Evolutionary conservation across 2,329 filamentous ascomycete genomes (phyloP), one percentile per base, ranked within the genome.

Genomic region (Fusarium lateritium): DNA sequence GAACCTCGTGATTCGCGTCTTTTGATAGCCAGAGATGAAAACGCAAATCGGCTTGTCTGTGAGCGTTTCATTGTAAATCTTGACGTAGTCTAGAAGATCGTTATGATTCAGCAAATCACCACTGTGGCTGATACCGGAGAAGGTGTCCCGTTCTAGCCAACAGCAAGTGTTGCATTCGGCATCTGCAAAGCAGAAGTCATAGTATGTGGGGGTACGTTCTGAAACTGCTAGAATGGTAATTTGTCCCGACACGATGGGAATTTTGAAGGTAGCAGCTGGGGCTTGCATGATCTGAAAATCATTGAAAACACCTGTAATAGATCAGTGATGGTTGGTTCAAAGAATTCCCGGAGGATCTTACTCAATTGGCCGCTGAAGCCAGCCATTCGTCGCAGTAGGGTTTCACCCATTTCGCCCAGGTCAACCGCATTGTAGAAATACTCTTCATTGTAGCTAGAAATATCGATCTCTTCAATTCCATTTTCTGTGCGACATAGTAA

Each of bases 281-380:
- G 62, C 62, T 5, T 65, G 62, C 28, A 47, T 38, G 26, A 65
- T 59, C 36, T 65, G 52, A 4, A 65, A 65, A 7, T 65, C 53
- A 11, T 43, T 21, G 14, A 65, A 65, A 6, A 39, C 24, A 3
- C 7, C 61, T 64, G 5, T 1, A 21, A 3, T 2, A 2, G 9
- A 8, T 56, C 2, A 54, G 38, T 31, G 9, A 5, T 1, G 19
- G 2, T 1, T 0, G 4, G 0, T 22, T 4, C 4, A 13, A 3
- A 4, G 10, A 6, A 1, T 7, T 7, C 0, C 7, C 7, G 10
- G 7, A 0, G 6, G 1, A 10, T 6, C 51, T 42, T 64, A 46
- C 61, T 1, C 2, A 65, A 15, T 2, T 42, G n/a, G 2, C 13
- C 8, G 1, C n/a, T 59, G 4, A 65, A 65, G 2, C 40, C 24